phyloP scores from a whole-genome alignment of 257 asterid genomes.

The Solanum appendiculatum region DNA sequence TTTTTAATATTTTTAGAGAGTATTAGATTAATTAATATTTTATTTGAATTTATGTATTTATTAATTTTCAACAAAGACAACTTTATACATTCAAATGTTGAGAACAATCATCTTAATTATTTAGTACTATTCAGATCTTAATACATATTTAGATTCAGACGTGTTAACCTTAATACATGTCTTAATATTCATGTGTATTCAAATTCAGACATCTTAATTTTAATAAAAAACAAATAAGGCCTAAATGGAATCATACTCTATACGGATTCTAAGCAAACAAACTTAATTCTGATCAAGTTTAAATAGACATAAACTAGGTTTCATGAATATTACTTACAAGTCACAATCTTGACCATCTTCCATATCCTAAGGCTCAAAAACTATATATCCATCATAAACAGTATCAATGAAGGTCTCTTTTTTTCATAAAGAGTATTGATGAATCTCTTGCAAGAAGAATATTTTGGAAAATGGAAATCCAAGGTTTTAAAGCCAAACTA shows the following conservation, averaged over 20 bases:
- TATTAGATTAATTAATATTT: neutral
- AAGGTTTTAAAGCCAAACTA: neutral
- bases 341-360: neutral
- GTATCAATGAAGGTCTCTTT: neutral
- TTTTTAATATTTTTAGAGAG: neutral
- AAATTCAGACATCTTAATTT: neutral
- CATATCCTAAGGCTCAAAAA: neutral
- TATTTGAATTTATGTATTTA: neutral
- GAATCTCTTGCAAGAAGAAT: neutral
- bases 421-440: neutral
- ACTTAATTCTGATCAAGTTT: neutral
- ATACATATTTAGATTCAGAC: neutral
- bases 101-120: neutral
- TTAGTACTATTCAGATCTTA: neutral
- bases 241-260: neutral
- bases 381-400: neutral
- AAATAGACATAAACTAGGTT: neutral
- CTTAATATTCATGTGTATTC: neutral
- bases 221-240: neutral
- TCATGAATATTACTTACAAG: neutral
- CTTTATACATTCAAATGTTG: neutral
- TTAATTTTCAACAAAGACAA: neutral
- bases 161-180: neutral
- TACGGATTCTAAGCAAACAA: neutral
- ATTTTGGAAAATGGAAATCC: neutral